Percentiles rank a stretch among this genome's conserved stretches.
These are phyloP conservation scores for Knufia petricola DNA, from an alignment of 2,329 filamentous ascomycete genomes.

Conservation along the genomic window DNA sequence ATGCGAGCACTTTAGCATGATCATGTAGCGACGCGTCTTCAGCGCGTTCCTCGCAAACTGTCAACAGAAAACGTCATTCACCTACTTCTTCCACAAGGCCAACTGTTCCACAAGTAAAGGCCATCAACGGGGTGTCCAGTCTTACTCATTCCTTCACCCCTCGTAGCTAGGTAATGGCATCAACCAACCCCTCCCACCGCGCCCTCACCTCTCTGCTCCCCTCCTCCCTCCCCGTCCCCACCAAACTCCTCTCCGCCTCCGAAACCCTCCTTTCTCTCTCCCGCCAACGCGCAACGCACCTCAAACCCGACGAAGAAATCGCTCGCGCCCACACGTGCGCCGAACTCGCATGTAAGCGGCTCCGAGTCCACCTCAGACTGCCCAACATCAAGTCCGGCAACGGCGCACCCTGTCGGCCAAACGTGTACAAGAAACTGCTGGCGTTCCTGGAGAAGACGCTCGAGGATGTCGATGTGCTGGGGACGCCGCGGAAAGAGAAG, in stretches of 20 bases:
- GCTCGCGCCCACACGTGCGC: slow-evolving; percentile 77
- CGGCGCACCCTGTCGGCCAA: slow-evolving; percentile 66
- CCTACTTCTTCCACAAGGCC: not conserved
- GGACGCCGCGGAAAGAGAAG: slow-evolving; percentile 25
- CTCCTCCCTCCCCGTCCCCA: slow-evolving; percentile 45
- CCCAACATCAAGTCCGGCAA: slow-evolving; percentile 57
- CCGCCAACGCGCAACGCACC: slow-evolving; percentile 60
- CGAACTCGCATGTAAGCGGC: slow-evolving; percentile 77
- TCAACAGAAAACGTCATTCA: not conserved
- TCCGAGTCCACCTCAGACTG: slow-evolving; percentile 67
- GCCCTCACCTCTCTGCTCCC: slow-evolving; percentile 64
- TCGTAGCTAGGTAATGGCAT: not conserved
- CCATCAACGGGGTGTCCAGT: not conserved
- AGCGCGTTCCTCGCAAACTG: not conserved
- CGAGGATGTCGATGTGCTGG: slow-evolving; percentile 30
- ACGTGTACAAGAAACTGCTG: slow-evolving; percentile 76
- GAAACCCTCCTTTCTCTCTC: slow-evolving; percentile 71
- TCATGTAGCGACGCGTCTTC: not conserved
- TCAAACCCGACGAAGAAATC: slow-evolving; percentile 80
- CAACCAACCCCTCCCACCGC: slow-evolving; percentile 55
- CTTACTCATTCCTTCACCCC: not conserved
- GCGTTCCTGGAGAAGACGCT: slow-evolving; percentile 67
- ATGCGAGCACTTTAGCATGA: not conserved
- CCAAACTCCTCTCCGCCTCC: slow-evolving; percentile 60
- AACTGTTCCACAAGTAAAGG: not conserved